A percentile compares a stretch with the other conserved stretches of the same genome.
Conservation (phyloP, 108 stramenopile genomes). For the Chaetoceros muelleri region DNA sequence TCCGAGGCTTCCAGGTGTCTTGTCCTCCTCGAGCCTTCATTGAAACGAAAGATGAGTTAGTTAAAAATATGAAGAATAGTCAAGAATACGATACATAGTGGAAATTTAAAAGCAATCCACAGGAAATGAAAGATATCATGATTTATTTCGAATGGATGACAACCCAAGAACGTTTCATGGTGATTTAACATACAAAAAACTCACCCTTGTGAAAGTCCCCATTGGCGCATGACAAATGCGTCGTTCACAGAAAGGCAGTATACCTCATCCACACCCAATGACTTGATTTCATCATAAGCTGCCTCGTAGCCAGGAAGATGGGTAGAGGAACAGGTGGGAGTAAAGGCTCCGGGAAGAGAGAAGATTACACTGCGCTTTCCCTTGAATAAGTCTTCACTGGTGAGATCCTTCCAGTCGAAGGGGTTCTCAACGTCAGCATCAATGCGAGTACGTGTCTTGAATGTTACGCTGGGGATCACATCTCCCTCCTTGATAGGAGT, state of each 20-base stretch:
- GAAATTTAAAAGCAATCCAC: too few relatives aligned
- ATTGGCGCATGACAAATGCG: conserved; percentile 52
- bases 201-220: conserved; percentile 23
- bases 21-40: conserved; percentile 26
- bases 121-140: not conserved
- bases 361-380: conserved; percentile 30
- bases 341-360: conserved; percentile 39
- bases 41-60: not conserved
- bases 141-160: not conserved
- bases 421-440: conserved; percentile 21
- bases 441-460: conserved; percentile 32
- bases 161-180: too few relatives aligned
- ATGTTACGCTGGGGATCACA: conserved; percentile 27
- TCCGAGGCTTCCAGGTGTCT: conserved; percentile 23
- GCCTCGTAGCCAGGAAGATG: conserved; percentile 48
- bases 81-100: not conserved
- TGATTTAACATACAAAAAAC: not conserved
- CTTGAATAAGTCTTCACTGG: conserved; percentile 26
- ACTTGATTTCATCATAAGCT: conserved; percentile 26
- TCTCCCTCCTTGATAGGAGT: conserved; percentile 23
- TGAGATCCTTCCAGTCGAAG: conserved; percentile 42
- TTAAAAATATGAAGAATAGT: not conserved
- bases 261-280: conserved; percentile 32
- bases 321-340: conserved; percentile 33
- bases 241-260: conserved; percentile 51